phyloP scores from a whole-genome alignment of 768 basidiomycete genomes.

The Termitomyces titanicus region DNA sequence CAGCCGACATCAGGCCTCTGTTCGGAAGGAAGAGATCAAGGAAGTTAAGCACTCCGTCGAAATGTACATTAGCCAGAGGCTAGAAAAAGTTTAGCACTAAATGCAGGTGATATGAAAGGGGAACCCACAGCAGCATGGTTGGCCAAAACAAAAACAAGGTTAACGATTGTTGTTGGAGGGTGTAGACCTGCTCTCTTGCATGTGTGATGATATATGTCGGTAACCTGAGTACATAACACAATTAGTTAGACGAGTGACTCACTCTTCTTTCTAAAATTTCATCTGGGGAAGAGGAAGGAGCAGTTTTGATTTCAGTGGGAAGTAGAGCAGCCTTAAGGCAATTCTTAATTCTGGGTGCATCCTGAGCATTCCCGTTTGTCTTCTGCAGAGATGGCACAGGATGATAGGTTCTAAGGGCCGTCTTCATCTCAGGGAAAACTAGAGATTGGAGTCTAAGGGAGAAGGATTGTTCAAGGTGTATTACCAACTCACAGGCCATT shows the following conservation, averaged over 20 bases:
- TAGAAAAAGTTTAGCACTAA: constrained; percentile 20
- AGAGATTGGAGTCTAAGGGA: constrained; percentile 15
- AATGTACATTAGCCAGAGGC: constrained; percentile 66
- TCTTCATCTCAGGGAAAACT: constrained; percentile 96
- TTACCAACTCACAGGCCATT: constrained; percentile 65
- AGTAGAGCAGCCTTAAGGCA: constrained; percentile 80
- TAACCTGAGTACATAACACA: constrained; percentile 5
- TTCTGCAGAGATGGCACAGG: constrained; percentile 88
- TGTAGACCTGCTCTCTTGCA: constrained; percentile 51
- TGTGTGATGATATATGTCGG: constrained; percentile 4
- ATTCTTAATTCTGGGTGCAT: constrained; percentile 90
- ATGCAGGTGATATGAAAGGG: background rate
- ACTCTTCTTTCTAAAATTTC: constrained; percentile 71
- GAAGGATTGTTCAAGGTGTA: background rate
- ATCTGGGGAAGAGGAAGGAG: constrained; percentile 69
- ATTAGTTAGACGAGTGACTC: constrained; percentile 22
- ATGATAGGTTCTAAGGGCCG: constrained; percentile 84
- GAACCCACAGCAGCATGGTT: constrained; percentile 69
- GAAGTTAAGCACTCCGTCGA: constrained; percentile 71
- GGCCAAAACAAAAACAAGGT: constrained; percentile 80
- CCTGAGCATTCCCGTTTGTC: constrained; percentile 84
- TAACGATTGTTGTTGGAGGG: constrained; percentile 85
- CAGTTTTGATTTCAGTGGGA: constrained; percentile 59
- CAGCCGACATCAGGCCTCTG: constrained; percentile 62
- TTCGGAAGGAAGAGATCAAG: constrained; percentile 80